Evolutionary conservation across 306 rosid species (phyloP), one percentile per base, ranked within the genome.

Genomic region (Herpetospermum pedunculosum): DNA sequence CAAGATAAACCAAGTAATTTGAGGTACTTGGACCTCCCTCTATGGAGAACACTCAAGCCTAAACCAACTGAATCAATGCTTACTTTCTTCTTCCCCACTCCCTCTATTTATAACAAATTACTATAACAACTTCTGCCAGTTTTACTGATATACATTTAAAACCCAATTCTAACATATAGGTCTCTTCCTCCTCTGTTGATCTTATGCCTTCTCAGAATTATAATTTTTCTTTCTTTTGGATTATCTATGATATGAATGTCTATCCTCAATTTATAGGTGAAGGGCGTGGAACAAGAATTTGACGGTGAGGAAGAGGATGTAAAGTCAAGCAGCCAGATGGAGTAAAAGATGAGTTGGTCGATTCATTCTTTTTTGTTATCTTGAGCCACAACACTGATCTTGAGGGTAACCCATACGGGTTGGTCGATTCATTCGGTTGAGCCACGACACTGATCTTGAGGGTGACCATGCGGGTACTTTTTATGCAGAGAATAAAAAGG

Each of bases 201-300:
- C 38, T 28, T 6, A 29, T 30, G 19, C 19, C 19, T 49, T 50
- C 44, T 30, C 19, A 3, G 30, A 49, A 18, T 35, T 13, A 30
- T 32, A 64, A 64, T 0, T 29, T 3, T 8, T 37, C 13, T 43
- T 59, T 71, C 63, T 34, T 55, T 81, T 57, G 5, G 48, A 59
- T 75, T n/a, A 10, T 44, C n/a, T 52, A 49, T 49, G 13, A 29
- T 37, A 10, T 77, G 25, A 68, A 15, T 15, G 12, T 21, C 0
- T n/a, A 44, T 11, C 44, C 46, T 43, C 41, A 60, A 65, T 78
- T 62, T 84, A 62, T 88, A 94, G 98, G 96, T 94, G 71, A 94
- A 91, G 87, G 83, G 88, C 25, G 98, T 94, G 47, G 97, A 91
- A 82, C 88, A 94, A 85, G 97, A 91, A 81, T 14, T 85, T 34